Evolutionary conservation across 352 stramenopile genomes (phyloP).

Genomic region (Phytophthora tubulina): DNA sequence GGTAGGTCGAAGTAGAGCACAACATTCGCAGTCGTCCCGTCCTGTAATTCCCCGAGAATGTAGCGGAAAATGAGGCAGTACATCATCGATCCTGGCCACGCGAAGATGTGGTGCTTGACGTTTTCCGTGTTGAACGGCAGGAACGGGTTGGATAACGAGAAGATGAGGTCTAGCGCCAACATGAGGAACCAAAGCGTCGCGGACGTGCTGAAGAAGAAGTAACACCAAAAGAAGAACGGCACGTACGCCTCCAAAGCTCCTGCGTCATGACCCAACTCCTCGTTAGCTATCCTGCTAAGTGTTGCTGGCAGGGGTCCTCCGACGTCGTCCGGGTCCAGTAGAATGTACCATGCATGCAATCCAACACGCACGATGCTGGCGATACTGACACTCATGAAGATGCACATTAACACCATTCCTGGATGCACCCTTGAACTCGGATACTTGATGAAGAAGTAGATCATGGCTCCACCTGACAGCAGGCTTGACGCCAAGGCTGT

Average conservation of each 20-base stretch:
- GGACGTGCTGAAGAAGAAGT: conserved; percentile 86
- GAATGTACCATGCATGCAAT: conserved; percentile 63
- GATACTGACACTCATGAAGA: conserved; percentile 77
- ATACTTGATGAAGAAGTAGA: conserved; percentile 81
- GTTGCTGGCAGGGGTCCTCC: conserved; percentile 50
- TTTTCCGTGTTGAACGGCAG: conserved; percentile 89
- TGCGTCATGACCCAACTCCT: conserved; percentile 48
- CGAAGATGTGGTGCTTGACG: conserved; percentile 84
- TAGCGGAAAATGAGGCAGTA: conserved; percentile 82
- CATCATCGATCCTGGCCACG: conserved; percentile 75
- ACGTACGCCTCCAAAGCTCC: conserved; percentile 56
- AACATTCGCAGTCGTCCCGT: conserved; percentile 47
- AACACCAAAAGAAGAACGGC: conserved; percentile 85
- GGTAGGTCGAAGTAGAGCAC: conserved; percentile 79
- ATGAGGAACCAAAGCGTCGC: conserved; percentile 89
- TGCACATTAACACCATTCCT: conserved; percentile 78
- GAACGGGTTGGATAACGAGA: conserved; percentile 90
- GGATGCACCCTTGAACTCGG: conserved; percentile 69
- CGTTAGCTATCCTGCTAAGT: conserved; percentile 71
- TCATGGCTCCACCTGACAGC: conserved; percentile 63
- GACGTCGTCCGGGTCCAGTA: conserved; percentile 24
- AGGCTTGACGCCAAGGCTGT: conserved; percentile 66
- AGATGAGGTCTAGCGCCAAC: conserved; percentile 87
- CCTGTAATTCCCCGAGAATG: conserved; percentile 49
- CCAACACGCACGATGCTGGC: conserved; percentile 73